Conservation (phyloP, 1,139 yeast genomes). For the Debaryomyces sp. region DNA sequence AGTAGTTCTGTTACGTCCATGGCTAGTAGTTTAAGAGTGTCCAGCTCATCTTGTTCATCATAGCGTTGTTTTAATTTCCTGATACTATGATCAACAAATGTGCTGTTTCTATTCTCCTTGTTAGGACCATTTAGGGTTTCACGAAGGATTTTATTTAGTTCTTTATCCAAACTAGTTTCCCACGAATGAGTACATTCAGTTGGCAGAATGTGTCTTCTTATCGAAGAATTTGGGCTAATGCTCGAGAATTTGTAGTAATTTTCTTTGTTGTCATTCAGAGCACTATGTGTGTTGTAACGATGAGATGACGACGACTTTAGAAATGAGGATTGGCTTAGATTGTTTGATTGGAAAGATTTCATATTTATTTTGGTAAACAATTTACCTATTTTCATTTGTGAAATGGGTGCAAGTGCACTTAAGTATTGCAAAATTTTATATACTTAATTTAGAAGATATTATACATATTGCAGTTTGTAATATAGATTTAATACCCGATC, state of each 20-base stretch:
- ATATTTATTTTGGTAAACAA: neutral
- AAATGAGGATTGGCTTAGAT: slow-evolving; percentile 1
- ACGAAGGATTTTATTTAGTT: slow-evolving; percentile 8
- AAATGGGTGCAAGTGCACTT: slow-evolving; percentile 5
- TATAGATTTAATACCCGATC: neutral
- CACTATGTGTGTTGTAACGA: neutral
- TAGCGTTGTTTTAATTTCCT: slow-evolving; percentile 2
- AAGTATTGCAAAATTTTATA: neutral
- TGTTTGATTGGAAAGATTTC: slow-evolving; percentile 2
- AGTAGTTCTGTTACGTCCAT: neutral
- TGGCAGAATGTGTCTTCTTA: neutral
- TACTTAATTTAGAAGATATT: neutral
- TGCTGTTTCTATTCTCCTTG: slow-evolving; percentile 6
- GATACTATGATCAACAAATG: slow-evolving; percentile 5
- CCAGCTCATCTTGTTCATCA: neutral
- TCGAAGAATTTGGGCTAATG: slow-evolving; percentile 2
- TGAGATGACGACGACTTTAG: neutral
- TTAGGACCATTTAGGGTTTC: slow-evolving; percentile 4
- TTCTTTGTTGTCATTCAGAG: slow-evolving; percentile 1
- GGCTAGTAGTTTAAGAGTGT: neutral
- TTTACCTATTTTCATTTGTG: neutral
- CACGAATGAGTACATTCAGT: neutral
- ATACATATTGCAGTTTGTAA: neutral
- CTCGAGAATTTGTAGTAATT: slow-evolving; percentile 1
- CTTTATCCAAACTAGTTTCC: slow-evolving; percentile 9